A percentile compares a stretch with the other conserved stretches of the same genome.
These are phyloP conservation scores for Blastobotrys peoriensis DNA, from an alignment of 805 yeast genomes.

Conservation along the genomic window DNA sequence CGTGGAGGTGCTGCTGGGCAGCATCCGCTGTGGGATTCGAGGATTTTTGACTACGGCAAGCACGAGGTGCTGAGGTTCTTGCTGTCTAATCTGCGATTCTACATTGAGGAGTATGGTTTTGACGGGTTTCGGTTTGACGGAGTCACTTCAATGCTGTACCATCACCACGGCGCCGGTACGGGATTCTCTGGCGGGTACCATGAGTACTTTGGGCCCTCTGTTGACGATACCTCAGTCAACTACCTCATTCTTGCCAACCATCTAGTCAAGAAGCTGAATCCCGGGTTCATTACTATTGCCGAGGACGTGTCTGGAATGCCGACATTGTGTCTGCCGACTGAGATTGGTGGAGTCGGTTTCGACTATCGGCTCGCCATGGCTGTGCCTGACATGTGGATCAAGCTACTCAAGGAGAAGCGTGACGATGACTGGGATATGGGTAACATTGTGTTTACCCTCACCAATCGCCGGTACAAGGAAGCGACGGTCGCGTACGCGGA, in stretches of 20 bases:
- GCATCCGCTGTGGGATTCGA: constrained; percentile 95
- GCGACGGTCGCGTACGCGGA: constrained; percentile 89
- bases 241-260: constrained; percentile 90
- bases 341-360: constrained; percentile 84
- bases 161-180: constrained; percentile 88
- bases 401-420: constrained; percentile 68
- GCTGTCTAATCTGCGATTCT: constrained; percentile 77
- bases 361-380: constrained; percentile 96
- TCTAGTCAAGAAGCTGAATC: constrained; percentile 50
- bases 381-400: constrained; percentile 98
- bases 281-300: constrained; percentile 70
- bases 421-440: constrained; percentile 95
- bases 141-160: constrained; percentile 86
- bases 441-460: constrained; percentile 67
- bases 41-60: constrained; percentile 84
- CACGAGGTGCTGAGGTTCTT: constrained; percentile 87
- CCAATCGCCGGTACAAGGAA: constrained; percentile 85
- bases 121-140: constrained; percentile 98
- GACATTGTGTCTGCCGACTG: constrained; percentile 72
- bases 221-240: constrained; percentile 80
- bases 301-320: constrained; percentile 99
- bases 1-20: constrained; percentile 86
- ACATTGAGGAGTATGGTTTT: constrained; percentile 73
- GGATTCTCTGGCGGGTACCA: constrained; percentile 87
- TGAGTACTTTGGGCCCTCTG: constrained; percentile 77